Base-by-base conservation (phyloP, 768 basidiomycete genomes). In the Boletus sp. region DNA sequence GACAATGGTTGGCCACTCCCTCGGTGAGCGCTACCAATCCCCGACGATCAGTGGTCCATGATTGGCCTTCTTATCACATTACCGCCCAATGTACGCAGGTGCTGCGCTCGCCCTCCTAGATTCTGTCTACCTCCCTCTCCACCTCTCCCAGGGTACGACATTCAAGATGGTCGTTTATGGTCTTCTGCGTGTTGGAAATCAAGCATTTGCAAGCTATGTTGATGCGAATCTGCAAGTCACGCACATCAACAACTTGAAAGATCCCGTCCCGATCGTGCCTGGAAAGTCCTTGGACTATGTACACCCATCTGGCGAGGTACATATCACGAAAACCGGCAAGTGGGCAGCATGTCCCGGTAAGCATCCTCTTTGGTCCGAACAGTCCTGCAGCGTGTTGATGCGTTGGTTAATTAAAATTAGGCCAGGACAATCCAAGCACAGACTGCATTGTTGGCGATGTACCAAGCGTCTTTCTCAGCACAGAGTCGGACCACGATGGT, bases 341-440 rank as follows among this genome's bases (percentile, higher is more conserved):
- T 88, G 85, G 86, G 65, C 75, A 33, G 55, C 68, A 18, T 89
- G 87, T 65, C 76, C 83, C 9, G 82, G 83, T 61, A 29, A 40
- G 64, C 6, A 15, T 20, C 8, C 3, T 5, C 28, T 11, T 24
- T 4, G 10, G 37, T 17, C n/a, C 11, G 14, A 20, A 39, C 14
- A n/a, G 7, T 40, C 3, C 20, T 11, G 0, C 8, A 37, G 15
- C 8, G 4, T 11, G n/a, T 10, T 37, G 9, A 28, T 24, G 12
- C 11, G 7, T 14, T 15, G 10, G 28, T 3, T 10, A 18, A 50
- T 35, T 18, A 1, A 53, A 55, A 53, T 54, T 50, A 83, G 83
- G 86, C 2, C 79, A 85, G 53, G 87, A 89, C 54, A 87, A 88
- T 64, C 60, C 76, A 5, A 80, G 76, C 56, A 57, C 39, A 2